Conservation (phyloP, 352 stramenopile species). For the Pythium brachiatum region DNA sequence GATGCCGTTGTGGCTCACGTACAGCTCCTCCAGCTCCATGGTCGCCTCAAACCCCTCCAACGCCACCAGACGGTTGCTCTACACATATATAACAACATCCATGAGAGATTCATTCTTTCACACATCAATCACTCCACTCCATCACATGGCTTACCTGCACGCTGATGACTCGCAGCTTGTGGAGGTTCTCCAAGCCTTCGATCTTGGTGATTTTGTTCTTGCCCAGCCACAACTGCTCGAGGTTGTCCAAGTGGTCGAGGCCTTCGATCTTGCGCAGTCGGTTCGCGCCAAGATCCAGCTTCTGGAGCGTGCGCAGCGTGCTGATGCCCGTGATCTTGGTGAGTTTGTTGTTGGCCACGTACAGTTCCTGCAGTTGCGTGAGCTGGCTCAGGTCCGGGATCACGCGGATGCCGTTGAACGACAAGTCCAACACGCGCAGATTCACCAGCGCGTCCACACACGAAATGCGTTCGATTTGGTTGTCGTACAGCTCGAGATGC, state of each 20-base stretch:
- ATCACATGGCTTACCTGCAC: conserved; percentile 41
- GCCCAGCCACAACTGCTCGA: conserved; percentile 97
- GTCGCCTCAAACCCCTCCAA: conserved; percentile 91
- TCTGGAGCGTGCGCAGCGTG: conserved; percentile 84
- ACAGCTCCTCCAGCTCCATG: conserved; percentile 94
- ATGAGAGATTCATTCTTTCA: not conserved
- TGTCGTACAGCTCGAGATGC: conserved; percentile 98
- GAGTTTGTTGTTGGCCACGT: conserved; percentile 98
- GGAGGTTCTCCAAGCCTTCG: conserved; percentile 77
- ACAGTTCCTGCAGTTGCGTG: conserved; percentile 88
- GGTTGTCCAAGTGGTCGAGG: conserved; percentile 79
- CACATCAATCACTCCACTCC: not conserved
- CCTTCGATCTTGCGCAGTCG: conserved; percentile 92
- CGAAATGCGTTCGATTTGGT: conserved; percentile 91
- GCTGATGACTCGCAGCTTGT: conserved; percentile 87
- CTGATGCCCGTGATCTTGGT: conserved; percentile 92
- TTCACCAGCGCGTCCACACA: conserved; percentile 57
- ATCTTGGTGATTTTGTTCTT: conserved; percentile 98
- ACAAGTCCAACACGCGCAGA: conserved; percentile 92
- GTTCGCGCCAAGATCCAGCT: conserved; percentile 97
- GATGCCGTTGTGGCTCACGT: conserved; percentile 97
- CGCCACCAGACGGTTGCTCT: conserved; percentile 95
- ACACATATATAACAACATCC: conserved; percentile 6
- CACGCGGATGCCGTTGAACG: conserved; percentile 95
- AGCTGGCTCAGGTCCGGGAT: conserved; percentile 83